Base-by-base conservation (phyloP, 2,329 filamentous ascomycete species). In the Hypoxylon sp. region DNA sequence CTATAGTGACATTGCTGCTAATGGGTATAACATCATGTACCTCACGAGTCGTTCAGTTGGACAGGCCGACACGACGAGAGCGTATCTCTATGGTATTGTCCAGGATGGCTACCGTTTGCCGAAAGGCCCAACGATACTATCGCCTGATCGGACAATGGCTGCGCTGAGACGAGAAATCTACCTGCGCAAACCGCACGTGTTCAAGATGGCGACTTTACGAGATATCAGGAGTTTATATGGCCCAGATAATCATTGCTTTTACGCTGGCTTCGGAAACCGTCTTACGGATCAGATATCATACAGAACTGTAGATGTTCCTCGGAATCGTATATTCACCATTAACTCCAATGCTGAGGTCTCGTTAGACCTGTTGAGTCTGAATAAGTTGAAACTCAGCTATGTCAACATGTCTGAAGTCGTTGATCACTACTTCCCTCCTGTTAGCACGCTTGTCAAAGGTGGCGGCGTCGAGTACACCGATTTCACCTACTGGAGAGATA, bases 21-120 rank as follows among this genome's bases (percentile, higher is more conserved):
- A 99, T 76, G 96, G 96, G 6, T 99, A 98, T 85, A 98, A 99
- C 79, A 97, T 99, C 77, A 94, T 99, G 88, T 99, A 99, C 78
- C 87, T 99, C 50, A 99, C 96, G 0, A 97, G 93, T 78, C 91
- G 96, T 56, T 96, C 93, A 13, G 94, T 98, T 50, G 97, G 96
- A 0, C 94, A 97, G 80, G 93, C 96, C 15, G 96, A 99, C 80
- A 94, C 85, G 0, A 99, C 96, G 1, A 86, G 96, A 64, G 88
- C 93, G 0, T 99, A 99, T 78, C 86, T 99, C 2, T 92, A 94
- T 65, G 94, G 94, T 27, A 93, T 99, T 21, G 85, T 90, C 7
- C 96, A 99, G 79, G 95, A 97, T 64, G 91, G 91, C 31, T 97
- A 93, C 81, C 89, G 88, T 52, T 83, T 99, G 39, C 96, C 96